These are phyloP conservation scores for Mallotus nudiflorus DNA, from an alignment of 345 rosid genomes.

Conservation along the genomic window DNA sequence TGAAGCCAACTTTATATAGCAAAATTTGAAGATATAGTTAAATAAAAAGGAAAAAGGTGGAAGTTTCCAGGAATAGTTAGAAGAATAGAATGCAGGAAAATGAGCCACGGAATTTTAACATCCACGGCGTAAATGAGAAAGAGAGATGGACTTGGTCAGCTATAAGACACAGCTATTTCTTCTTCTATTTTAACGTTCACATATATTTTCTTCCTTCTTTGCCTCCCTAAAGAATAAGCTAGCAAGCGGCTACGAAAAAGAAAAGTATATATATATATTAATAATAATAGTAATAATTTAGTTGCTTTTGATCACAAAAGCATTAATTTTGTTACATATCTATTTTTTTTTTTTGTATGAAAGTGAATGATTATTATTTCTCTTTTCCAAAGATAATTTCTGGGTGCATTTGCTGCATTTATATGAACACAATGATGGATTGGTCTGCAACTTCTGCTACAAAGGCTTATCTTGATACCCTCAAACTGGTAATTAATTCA, in stretches of 20 bases:
- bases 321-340: no score
- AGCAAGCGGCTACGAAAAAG: not conserved
- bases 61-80: not conserved
- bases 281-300: no score
- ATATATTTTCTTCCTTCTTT: no score
- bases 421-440: constrained; percentile 21
- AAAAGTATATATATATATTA: not conserved
- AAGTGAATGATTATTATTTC: not conserved
- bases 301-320: no score
- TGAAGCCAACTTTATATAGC: no score
- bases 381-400: not conserved
- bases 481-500: constrained; percentile 33
- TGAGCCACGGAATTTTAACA: not conserved
- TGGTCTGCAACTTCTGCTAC: constrained; percentile 51
- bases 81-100: not conserved
- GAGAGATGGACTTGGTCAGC: not conserved
- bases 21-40: not conserved
- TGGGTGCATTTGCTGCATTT: not conserved
- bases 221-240: not conserved
- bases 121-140: not conserved
- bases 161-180: not conserved
- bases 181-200: not conserved
- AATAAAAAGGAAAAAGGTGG: not conserved
- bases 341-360: not conserved
- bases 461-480: constrained; percentile 46